Base-by-base conservation (phyloP, 306 rosid genomes). In the Glycyrrhiza uralensis region DNA sequence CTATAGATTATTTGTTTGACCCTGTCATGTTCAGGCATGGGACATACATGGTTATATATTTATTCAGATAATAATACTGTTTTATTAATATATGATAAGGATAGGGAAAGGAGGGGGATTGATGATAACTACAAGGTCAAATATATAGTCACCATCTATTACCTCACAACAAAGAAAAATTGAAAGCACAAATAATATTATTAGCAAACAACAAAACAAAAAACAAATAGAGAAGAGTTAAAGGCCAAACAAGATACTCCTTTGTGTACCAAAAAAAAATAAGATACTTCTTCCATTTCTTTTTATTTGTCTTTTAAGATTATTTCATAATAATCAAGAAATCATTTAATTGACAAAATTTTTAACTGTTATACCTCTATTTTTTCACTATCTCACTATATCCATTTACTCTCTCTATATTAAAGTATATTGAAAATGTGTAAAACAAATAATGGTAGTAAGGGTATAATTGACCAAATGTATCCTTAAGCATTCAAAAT, bases 111-210 rank as follows among this genome's bases (percentile, higher is more conserved):
- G 68, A 52, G 45, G 52, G 69, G 26, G 52, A 49, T 52, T 72
- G 74, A 26, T 59, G 86, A 79, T 82, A 64, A 79, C 74, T 69
- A 51, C 69, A 58, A 79, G 73, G 89, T 85, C 89, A 72, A 79
- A 79, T 76, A 64, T 72, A 79, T 76, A 62, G 89, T 85, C 89
- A 32, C 83, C 41, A 79, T 85, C 89, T 69, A 41, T 55, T 69
- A 51, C 80, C 70, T 15, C n/a, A n/a, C n/a, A n/a, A 32, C 35
- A 66, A 12, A 32, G 6, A 32, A 67, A 79, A 61, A 56, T 19
- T 47, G 76, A 71, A 49, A 50, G n/a, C 47, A 55, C 9, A 59
- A 22, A 69, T 36, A 39, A 74, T 78, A 68, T 73, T 49, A 66
- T 70, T 72, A 66, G 32, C 55, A 38, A 39, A 39, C 5, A 39